Base-by-base conservation (phyloP, 2,329 filamentous ascomycete genomes). In the Pyrenophora tritici-repentis region DNA sequence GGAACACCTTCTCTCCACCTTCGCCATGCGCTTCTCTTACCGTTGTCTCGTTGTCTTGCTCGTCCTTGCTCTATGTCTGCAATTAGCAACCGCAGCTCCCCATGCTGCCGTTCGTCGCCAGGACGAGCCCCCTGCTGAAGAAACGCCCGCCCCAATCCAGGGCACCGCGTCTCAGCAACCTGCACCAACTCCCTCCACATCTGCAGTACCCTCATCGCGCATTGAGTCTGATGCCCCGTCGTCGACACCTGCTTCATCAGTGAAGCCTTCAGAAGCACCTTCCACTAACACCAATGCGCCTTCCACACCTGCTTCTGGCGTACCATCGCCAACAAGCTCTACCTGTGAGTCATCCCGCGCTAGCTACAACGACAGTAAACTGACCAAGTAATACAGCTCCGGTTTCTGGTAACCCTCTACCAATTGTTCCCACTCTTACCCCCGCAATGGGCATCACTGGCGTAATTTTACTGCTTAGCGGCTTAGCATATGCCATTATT, bases 371-470 rank as follows among this genome's bases (percentile, higher is more conserved):
- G 14, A 16, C 12, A 13, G 29, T 6, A 24, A n/a, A 38, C 50
- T 53, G 20, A 55, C 29, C 14, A 39, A 17, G 20, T 3, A 9
- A 17, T 17, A 3, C n/a, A 66, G 63, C 39, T 18, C 47, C 32
- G 12, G 44, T 53, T 47, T 38, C 53, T 12, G 20, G 54, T 7
- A 61, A 61, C 42, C 53, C 51, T 26, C 79, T 97, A 14, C 93
- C 93, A 0, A 76, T 96, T 29, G 66, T 83, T 18, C 91, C 93
- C 0, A 75, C 73, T 47, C 80, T 97, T 40, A 96, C 91, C 2
- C 91, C 93, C 3, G 91, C 87, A 34, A 86, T 90, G 74, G 90
- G 86, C 3, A 83, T 97, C 41, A 86, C 86, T 29, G 93, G 92
- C 18, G 83, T 87, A 16, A 78, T 97, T 42, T 79, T 97, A 53